Evolutionary conservation across 352 stramenopile genomes (phyloP).

Genomic region (Pythium dissimile): DNA sequence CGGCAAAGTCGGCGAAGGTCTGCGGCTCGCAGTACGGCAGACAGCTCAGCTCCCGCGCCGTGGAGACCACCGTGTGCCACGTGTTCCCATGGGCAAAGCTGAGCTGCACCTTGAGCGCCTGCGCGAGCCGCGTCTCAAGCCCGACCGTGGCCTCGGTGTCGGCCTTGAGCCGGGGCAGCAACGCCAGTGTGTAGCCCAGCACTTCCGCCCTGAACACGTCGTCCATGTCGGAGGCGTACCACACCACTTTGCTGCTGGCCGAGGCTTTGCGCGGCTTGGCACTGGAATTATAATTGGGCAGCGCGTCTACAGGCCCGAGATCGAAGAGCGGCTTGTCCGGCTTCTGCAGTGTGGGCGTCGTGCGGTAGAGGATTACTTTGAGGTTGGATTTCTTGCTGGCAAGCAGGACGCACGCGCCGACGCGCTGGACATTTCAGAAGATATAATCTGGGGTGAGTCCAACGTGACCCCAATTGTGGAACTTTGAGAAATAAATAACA

Average conservation of each 20-base stretch:
- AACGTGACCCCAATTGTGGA: constrained; percentile 1
- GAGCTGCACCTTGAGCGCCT: constrained; percentile 65
- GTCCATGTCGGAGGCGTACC: constrained; percentile 60
- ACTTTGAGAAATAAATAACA: background rate
- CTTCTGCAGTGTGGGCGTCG: constrained; percentile 34
- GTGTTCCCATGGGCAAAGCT: constrained; percentile 62
- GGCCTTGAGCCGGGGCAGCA: constrained; percentile 38
- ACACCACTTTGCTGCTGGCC: constrained; percentile 34
- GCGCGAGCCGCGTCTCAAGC: constrained; percentile 45
- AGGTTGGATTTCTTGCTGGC: constrained; percentile 56
- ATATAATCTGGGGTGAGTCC: background rate
- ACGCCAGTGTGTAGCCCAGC: constrained; percentile 30
- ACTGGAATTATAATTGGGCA: background rate
- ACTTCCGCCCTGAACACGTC: constrained; percentile 37
- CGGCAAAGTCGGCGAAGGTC: constrained; percentile 45
- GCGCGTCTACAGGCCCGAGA: constrained; percentile 20
- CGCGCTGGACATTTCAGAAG: constrained; percentile 43
- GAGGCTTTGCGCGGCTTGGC: constrained; percentile 9
- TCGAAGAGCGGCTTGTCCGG: constrained; percentile 22
- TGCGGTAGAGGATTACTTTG: constrained; percentile 75
- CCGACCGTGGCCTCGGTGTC: constrained; percentile 22
- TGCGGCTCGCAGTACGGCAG: constrained; percentile 42
- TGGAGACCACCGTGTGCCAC: constrained; percentile 66
- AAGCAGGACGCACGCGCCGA: constrained; percentile 62
- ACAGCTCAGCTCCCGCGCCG: constrained; percentile 50